These are phyloP conservation scores for Lactuca saligna DNA, from an alignment of 129 eudicot genomes.

Conservation along the genomic window DNA sequence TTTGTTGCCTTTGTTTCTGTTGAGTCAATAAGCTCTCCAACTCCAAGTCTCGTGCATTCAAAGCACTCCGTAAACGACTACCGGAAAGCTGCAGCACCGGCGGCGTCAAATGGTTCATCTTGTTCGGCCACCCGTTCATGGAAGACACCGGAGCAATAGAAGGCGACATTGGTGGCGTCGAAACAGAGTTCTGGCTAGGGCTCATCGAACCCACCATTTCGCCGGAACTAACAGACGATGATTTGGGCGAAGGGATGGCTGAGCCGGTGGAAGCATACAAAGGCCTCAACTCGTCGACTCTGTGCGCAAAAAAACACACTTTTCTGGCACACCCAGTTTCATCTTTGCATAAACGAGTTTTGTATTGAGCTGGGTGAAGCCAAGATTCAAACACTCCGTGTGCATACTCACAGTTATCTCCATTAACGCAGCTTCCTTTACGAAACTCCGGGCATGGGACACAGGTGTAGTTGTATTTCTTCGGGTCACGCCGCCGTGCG, in stretches of 20 bases:
- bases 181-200: slow-evolving; percentile 28
- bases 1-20: slow-evolving; percentile 48
- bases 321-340: slow-evolving; percentile 75
- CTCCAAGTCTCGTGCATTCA: slow-evolving; percentile 70
- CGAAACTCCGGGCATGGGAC: slow-evolving; percentile 95
- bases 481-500: slow-evolving; percentile 85
- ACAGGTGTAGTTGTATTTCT: slow-evolving; percentile 63
- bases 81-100: slow-evolving; percentile 71
- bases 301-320: slow-evolving; percentile 94
- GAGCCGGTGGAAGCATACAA: slow-evolving; percentile 90
- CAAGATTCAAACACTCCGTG: slow-evolving; percentile 95
- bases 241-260: slow-evolving; percentile 74
- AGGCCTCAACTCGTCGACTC: slow-evolving; percentile 72
- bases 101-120: slow-evolving; percentile 44
- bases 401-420: slow-evolving; percentile 82
- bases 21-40: slow-evolving; percentile 45
- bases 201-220: slow-evolving; percentile 47
- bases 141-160: slow-evolving; percentile 32
- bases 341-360: slow-evolving; percentile 83
- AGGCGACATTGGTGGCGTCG: slow-evolving; percentile 76
- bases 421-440: slow-evolving; percentile 70
- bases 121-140: slow-evolving; percentile 56
- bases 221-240: slow-evolving; percentile 33
- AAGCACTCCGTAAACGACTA: slow-evolving; percentile 64
- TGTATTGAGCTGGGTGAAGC: slow-evolving; percentile 96